Evolutionary conservation across 495 filamentous ascomycete species (phyloP).

Genomic region (Penicillium crystallinum): DNA sequence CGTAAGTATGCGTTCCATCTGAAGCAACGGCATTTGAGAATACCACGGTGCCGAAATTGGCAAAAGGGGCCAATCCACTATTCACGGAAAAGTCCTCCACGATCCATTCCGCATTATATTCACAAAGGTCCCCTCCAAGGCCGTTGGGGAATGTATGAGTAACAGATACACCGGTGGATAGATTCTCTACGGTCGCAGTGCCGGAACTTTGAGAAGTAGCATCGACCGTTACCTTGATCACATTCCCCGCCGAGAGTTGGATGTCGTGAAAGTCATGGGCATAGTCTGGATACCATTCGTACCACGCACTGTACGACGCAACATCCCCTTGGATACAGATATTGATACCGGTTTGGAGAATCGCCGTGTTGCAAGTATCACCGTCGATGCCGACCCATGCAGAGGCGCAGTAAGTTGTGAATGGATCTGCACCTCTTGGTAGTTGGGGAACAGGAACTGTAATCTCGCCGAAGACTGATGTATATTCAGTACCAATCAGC

Average conservation of each 20-base stretch:
- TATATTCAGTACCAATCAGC: slow-evolving; percentile 41
- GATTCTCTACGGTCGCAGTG: slow-evolving; percentile 47
- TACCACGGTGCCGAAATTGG: slow-evolving; percentile 47
- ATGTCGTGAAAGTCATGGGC: slow-evolving; percentile 49
- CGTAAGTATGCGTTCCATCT: slow-evolving; percentile 16
- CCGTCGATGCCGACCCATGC: slow-evolving; percentile 59
- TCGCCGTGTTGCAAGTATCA: slow-evolving; percentile 46
- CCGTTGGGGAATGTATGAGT: slow-evolving; percentile 40
- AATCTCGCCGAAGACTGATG: slow-evolving; percentile 43
- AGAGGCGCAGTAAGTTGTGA: slow-evolving; percentile 45
- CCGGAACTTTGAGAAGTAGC: slow-evolving; percentile 42
- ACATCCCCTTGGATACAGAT: slow-evolving; percentile 36
- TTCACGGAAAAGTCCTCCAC: slow-evolving; percentile 51
- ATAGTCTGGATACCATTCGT: slow-evolving; percentile 56
- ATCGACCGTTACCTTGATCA: slow-evolving; percentile 47
- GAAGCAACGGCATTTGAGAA: slow-evolving; percentile 37
- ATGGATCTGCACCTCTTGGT: slow-evolving; percentile 34
- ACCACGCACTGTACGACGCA: slow-evolving; percentile 50
- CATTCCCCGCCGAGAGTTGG: slow-evolving; percentile 45
- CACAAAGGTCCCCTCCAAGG: slow-evolving; percentile 21
- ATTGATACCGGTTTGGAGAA: slow-evolving; percentile 55
- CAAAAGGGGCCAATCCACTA: slow-evolving; percentile 43
- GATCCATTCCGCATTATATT: slow-evolving; percentile 56
- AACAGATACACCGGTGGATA: slow-evolving; percentile 44
- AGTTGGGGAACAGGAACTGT: slow-evolving; percentile 45